Evolutionary conservation across 1,284 basidiomycete species (phyloP), one percentile per base, ranked within the genome.

Genomic region (Pyrrhoderma lamaoense): DNA sequence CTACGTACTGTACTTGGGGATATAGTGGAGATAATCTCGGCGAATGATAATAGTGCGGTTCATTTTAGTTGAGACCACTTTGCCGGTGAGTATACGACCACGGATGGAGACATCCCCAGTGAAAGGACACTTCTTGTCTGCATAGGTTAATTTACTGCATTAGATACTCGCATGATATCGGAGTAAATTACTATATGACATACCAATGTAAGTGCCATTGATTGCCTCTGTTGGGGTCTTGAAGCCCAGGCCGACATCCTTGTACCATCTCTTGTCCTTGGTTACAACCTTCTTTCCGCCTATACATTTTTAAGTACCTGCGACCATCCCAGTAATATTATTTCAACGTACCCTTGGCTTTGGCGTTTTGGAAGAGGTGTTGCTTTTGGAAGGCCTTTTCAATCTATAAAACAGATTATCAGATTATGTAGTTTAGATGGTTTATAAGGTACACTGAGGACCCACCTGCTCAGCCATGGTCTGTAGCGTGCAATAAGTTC

Each of bases 71-170:
- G 95, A 98, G 55, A 99, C 77, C 60, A 99, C 94, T 69, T 89
- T 89, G 70, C 96, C 96, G 55, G 93, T 95, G 61, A 99, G 76
- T 74, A 99, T 98, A 67, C 96, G 95, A 58, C 96, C 96, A 71
- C 96, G 95, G 72, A 99, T 99, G 54, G 96, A 98, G 64, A 97
- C 77, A 60, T 92, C 77, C 60, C 94, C 90, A 61, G 91, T 94
- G 80, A 95, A 97, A 45, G 94, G 94, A 78, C 94, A 99, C 77
- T 99, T 99, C 80, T 99, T 99, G 84, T 99, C 95, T 93, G 60
- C 38, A 55, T 18, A n/a, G n/a, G 16, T 2, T 9, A 19, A 25
- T 5, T 7, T 7, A 7, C 48, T 34, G 9, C 18, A 25, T 47
- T 11, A 35, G 14, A 7, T 11, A 47, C 19, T 9, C 7, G 19